phyloP scores from a whole-genome alignment of 148 eudicot species.

The Fallopia convolvulus region DNA sequence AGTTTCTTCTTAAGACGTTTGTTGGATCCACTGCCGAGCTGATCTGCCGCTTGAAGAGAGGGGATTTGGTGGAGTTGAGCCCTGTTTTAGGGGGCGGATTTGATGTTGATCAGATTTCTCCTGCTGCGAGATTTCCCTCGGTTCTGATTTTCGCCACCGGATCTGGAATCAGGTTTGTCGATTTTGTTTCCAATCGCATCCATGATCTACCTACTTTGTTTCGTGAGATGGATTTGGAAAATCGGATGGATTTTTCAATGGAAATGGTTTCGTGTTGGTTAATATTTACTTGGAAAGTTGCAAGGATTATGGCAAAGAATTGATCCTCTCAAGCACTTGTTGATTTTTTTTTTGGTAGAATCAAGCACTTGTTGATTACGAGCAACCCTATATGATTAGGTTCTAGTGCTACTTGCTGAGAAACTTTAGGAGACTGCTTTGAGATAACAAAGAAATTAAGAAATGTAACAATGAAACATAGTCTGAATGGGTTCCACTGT shows the following conservation, averaged over 20 bases:
- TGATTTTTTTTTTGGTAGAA: no score
- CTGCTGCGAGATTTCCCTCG: constrained; percentile 42
- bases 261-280: neutral
- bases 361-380: neutral
- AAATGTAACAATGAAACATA: neutral
- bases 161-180: constrained; percentile 75
- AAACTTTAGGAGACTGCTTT: neutral
- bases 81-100: constrained; percentile 70
- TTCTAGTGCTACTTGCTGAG: neutral
- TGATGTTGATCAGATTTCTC: constrained; percentile 43
- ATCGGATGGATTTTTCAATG: no score
- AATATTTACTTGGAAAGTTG: neutral
- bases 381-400: neutral
- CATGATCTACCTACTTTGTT: neutral
- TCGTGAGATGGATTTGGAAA: no score
- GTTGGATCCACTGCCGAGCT: constrained; percentile 83
- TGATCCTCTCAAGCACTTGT: neutral
- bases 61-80: constrained; percentile 67
- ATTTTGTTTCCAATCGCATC: neutral
- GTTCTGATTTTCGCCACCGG: constrained; percentile 88
- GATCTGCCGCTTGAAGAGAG: constrained; percentile 44
- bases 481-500: neutral
- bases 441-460: neutral
- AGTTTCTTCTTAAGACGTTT: constrained; percentile 63
- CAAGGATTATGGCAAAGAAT: neutral